A percentile compares a stretch with the other conserved stretches of the same genome.
phyloP scores from a whole-genome alignment of 1,284 basidiomycete species.

The Ganoderma multipileum region DNA sequence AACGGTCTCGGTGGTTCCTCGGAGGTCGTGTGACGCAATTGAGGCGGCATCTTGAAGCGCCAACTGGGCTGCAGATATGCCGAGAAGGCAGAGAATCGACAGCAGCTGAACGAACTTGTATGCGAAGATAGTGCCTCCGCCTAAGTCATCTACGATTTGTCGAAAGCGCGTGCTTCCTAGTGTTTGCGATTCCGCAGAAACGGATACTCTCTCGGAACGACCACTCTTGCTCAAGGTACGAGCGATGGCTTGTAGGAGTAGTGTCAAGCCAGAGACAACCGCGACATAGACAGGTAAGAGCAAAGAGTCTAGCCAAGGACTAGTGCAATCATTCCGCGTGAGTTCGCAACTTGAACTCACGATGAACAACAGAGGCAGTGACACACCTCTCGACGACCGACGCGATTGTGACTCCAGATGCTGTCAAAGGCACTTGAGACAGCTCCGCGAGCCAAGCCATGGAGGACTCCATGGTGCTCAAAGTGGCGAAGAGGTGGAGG shows the following conservation, averaged over 20 bases:
- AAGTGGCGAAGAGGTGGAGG: not conserved
- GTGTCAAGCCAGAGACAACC: slow-evolving; percentile 1
- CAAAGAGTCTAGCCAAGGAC: slow-evolving; percentile 19
- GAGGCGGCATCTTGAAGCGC: not conserved
- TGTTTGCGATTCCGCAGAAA: not conserved
- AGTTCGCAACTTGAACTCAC: not conserved
- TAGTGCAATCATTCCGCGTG: slow-evolving; percentile 14
- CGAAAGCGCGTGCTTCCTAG: slow-evolving; percentile 22
- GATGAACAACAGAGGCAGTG: not conserved
- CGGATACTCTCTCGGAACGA: not conserved
- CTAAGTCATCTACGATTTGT: slow-evolving; percentile 9
- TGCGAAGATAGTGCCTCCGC: slow-evolving; percentile 33
- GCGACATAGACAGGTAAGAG: slow-evolving; percentile 17
- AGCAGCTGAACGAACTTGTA: slow-evolving; percentile 35
- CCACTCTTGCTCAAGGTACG: not conserved
- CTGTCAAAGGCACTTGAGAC: slow-evolving; percentile 15
- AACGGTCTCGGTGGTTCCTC: not conserved
- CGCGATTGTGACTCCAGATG: slow-evolving; percentile 15
- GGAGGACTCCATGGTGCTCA: slow-evolving; percentile 7
- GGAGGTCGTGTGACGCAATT: not conserved
- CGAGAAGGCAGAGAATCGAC: slow-evolving; percentile 10
- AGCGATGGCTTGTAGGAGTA: not conserved
- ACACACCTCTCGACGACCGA: slow-evolving; percentile 11
- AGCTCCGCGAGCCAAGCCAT: slow-evolving; percentile 14
- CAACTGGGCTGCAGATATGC: slow-evolving; percentile 11